Conservation (phyloP, 306 rosid genomes). For the Trifolium fragiferum region DNA sequence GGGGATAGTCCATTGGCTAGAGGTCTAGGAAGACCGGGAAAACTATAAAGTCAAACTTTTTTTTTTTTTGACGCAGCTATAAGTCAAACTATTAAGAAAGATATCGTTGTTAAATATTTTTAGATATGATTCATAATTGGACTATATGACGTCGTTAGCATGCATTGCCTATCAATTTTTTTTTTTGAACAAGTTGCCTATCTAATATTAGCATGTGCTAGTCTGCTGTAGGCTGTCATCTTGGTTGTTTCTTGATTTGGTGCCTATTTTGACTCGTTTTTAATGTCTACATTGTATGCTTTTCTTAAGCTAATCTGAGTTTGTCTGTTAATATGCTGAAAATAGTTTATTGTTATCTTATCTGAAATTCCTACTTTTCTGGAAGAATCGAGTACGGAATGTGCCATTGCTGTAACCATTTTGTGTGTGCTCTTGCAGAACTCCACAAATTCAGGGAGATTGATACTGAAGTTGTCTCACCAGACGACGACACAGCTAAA, state of each 20-base stretch:
- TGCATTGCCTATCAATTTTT: constrained; percentile 1
- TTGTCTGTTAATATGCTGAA: constrained; percentile 1
- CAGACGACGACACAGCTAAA: constrained; percentile 52
- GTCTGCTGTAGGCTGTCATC: not conserved
- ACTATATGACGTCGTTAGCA: not conserved
- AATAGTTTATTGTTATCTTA: constrained; percentile 3
- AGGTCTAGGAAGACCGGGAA: not conserved
- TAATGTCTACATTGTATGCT: too few relatives aligned
- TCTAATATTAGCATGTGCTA: constrained; percentile 1
- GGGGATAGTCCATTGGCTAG: not conserved
- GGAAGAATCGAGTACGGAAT: constrained; percentile 23
- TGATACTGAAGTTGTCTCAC: constrained; percentile 52
- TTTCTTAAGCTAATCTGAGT: constrained; percentile 3
- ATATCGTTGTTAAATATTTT: not conserved
- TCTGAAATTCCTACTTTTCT: constrained; percentile 31
- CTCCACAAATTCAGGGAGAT: constrained; percentile 70
- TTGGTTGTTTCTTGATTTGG: constrained; percentile 14
- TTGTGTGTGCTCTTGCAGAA: constrained; percentile 59
- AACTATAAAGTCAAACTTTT: too few relatives aligned
- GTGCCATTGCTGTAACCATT: constrained; percentile 23
- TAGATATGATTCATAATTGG: not conserved
- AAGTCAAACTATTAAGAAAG: not conserved
- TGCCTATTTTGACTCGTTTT: not conserved
- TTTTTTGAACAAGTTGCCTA: too few relatives aligned
- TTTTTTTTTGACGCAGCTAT: too few relatives aligned